Evolutionary conservation across 2,329 filamentous ascomycete genomes (phyloP), one percentile per base, ranked within the genome.

Genomic region (Pleomassaria siparia): DNA sequence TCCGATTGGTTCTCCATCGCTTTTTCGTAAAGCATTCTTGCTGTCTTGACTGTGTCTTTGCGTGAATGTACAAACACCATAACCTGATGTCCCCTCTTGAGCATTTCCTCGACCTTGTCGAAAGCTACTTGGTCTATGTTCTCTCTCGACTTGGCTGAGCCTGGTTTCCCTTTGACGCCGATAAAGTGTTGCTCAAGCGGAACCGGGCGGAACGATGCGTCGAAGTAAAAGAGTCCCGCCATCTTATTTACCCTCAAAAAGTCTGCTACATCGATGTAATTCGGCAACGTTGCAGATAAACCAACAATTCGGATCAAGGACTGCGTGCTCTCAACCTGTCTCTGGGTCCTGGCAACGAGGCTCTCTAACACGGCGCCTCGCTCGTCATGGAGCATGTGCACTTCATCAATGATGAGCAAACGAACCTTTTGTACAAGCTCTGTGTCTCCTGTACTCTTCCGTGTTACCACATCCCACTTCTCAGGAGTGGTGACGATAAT

Each of bases 61-160:
- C 94, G 82, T 1, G 92, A 96, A 69, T 99, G 95, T 10, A 99
- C 95, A 70, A 99, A 99, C 0, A 99, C 92, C 95, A 99, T 99
- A 56, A 99, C 82, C 69, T 99, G 94, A 63, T 99, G 94, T n/a
- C 89, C 91, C 49, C 80, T 77, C 64, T 91, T 84, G 2, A 99
- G 78, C 91, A 99, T 96, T 43, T 94, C 88, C 58, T 85, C 87
- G 39, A 96, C 91, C 67, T 99, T 99, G 57, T 97, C 91, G 65
- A 95, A 99, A 0, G 90, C 85, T 2, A 90, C 85, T 20, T 80
- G 80, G 59, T 99, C 94, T 22, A 99, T 76, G 56, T 97, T 97
- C 29, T 96, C 92, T 47, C 88, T 85, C 8, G 89, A 91, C 50
- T 85, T 82, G 65, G 87, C 94, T 20, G 83, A 84, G 4, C 89